Evolutionary conservation across 2,329 filamentous ascomycete genomes (phyloP), one percentile per base, ranked within the genome.

Genomic region (Basipetospora chlamydospora): DNA sequence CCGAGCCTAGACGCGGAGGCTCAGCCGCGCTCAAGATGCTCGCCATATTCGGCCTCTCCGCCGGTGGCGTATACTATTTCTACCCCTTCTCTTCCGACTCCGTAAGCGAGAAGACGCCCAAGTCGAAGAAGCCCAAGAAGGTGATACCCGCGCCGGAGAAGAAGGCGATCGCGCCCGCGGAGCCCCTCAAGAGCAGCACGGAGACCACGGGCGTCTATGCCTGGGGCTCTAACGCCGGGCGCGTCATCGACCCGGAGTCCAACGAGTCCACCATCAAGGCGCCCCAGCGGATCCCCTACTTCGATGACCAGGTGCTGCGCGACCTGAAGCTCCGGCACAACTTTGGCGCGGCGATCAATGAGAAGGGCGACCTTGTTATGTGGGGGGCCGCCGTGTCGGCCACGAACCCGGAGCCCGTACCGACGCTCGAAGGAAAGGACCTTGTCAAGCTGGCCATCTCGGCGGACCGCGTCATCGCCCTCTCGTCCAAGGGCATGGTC

Each of bases 221-320:
- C 5, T 98, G 90, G 88, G 90, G 90, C 1, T 85, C 80, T 13
- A 98, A 98, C 49, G 63, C 65, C 12, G 84, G 86, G 41, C 72
- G 71, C 46, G 87, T 94, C n/a, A 83, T 82, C 26, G 86, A 87
- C 28, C 86, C 87, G 1, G 77, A 80, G 43, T 88, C 81, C 7
- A 69, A 79, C 35, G 86, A 94, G 38, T 61, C 64, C 21, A 70
- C 78, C 43, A 66, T 96, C 53, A 95, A 93, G 60, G 75, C 71
- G 2, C 87, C 90, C 11, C 67, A 79, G 40, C 70, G 86, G 41
- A 75, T 96, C 49, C 46, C 69, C 0, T 90, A 78, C 56, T 96
- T 98, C 49, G 77, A 96, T 49, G 81, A 80, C 21, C 73, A 84
- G 55, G 57, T 95, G 12, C 63, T 98, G 28, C 71, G 88, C 33